Conservation (phyloP, 495 filamentous ascomycete genomes). For the Podospora appendiculata region DNA sequence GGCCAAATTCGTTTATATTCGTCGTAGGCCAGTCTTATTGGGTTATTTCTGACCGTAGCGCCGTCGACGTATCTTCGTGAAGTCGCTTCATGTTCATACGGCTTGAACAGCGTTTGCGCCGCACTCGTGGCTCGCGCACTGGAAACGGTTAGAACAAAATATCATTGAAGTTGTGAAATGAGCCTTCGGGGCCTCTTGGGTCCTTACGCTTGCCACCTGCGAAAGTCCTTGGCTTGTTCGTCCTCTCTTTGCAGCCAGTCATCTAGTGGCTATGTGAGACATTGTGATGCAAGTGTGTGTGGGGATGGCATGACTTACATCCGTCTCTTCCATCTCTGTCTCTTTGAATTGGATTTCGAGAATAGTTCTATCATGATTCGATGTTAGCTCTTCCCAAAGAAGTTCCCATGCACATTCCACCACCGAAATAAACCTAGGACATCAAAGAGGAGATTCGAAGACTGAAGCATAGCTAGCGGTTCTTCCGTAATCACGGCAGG, state of each 20-base stretch:
- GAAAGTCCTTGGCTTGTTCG: conserved; percentile 31
- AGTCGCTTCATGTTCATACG: conserved; percentile 18
- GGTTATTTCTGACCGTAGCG: conserved; percentile 7
- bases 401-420: no score
- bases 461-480: no score
- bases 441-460: no score
- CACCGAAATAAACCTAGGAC: no score
- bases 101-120: conserved; percentile 38
- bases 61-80: conserved; percentile 6
- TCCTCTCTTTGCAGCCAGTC: conserved; percentile 18
- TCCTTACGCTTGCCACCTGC: conserved; percentile 41
- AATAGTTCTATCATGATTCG: conserved; percentile 1
- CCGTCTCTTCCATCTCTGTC: conserved; percentile 1
- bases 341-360: conserved; percentile 4
- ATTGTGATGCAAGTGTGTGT: no score
- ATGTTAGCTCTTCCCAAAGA: neutral
- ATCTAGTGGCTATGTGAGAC: neutral
- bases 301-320: neutral
- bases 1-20: conserved; percentile 8
- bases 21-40: conserved; percentile 2
- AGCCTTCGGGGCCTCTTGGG: neutral
- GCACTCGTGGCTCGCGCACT: conserved; percentile 42
- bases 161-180: neutral
- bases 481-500: no score
- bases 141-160: neutral